Evolutionary conservation across 192 early-diverging fungal species (phyloP).

Genomic region (Backusella macrospora): DNA sequence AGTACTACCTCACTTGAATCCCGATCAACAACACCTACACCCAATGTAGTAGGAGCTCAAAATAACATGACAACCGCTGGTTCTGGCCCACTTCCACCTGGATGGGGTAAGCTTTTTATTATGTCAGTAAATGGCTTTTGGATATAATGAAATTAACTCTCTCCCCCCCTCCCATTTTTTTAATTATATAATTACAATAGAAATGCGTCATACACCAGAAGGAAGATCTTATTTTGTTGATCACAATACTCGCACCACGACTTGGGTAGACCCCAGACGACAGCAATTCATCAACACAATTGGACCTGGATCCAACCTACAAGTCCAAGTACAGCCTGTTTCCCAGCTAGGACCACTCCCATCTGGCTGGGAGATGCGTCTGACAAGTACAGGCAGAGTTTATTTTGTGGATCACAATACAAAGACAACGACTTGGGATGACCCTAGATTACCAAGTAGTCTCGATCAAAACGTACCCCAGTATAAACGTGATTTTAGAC

Average conservation of each 20-base stretch:
- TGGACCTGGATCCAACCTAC: conserved; percentile 55
- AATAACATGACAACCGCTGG: conserved; percentile 54
- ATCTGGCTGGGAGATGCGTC: conserved; percentile 98
- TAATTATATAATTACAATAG: conserved; percentile 84
- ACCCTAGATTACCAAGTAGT: conserved; percentile 82
- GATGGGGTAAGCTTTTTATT: conserved; percentile 83
- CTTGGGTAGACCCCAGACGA: conserved; percentile 88
- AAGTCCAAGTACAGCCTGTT: conserved; percentile 73
- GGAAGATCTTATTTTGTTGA: conserved; percentile 88
- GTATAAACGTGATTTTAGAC: conserved; percentile 98
- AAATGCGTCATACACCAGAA: conserved; percentile 29
- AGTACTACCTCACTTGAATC: conserved; percentile 23
- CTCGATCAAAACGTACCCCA: conserved; percentile 92
- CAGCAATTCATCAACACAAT: conserved; percentile 61
- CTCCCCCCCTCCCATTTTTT: too few species aligned
- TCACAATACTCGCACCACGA: conserved; percentile 87
- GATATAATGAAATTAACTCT: conserved; percentile 46
- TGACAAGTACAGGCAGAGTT: conserved; percentile 89
- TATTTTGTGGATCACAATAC: conserved; percentile 99
- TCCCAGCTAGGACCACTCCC: conserved; percentile 88
- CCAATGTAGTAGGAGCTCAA: conserved; percentile 45
- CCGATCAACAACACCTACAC: conserved; percentile 63
- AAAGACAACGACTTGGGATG: conserved; percentile 99
- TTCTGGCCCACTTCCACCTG: conserved; percentile 75
- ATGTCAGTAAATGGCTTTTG: conserved; percentile 76